Evolutionary conservation across 1,139 yeast genomes (phyloP), one percentile per base, ranked within the genome.

Genomic region (Sugiyamaella novakii): DNA sequence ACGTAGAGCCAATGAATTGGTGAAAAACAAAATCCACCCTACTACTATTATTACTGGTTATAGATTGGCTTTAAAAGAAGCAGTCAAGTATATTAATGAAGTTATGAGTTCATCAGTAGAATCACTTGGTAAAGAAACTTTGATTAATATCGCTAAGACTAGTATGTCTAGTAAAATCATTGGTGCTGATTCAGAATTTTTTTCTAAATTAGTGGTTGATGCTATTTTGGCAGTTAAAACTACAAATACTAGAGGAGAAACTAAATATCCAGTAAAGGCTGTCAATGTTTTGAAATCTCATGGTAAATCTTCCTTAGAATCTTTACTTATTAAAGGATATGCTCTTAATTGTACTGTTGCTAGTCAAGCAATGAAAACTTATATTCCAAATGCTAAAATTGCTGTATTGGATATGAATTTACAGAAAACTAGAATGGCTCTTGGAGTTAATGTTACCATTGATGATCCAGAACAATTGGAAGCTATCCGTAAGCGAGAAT

Each of bases 381-480:
- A 78, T 43, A 73, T 94, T 45, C 70, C 75, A 45, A 77, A 78
- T 58, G 95, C 95, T 45, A 87, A 84, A 65, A 88, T 94, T 64
- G 99, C 98, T 3, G 84, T 92, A 59, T 77, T 94, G 64, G 99
- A 94, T 70, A 81, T 94, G 71, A 92, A 94, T 69, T 75, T 94
- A 65, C 98, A 94, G 69, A 92, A 91, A 69, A 92, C 97, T 6
- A 82, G 91, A 68, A 89, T 94, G 98, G 96, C 98, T 33, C 83
- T 94, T 83, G 99, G 99, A 47, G 98, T 94, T 49, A 95, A 91
- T 69, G 87, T 94, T 67, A 91, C 92, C 65, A 88, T 94, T 63
- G 96, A 88, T 61, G 98, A 94, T 67, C 98, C 99, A 37, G 96
- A 92, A 60, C 96, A 89, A 71, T 79, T 94, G 61, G 99, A 94